Conservation (phyloP, 306 rosid genomes). For the Dalbergia cochinchinensis region DNA sequence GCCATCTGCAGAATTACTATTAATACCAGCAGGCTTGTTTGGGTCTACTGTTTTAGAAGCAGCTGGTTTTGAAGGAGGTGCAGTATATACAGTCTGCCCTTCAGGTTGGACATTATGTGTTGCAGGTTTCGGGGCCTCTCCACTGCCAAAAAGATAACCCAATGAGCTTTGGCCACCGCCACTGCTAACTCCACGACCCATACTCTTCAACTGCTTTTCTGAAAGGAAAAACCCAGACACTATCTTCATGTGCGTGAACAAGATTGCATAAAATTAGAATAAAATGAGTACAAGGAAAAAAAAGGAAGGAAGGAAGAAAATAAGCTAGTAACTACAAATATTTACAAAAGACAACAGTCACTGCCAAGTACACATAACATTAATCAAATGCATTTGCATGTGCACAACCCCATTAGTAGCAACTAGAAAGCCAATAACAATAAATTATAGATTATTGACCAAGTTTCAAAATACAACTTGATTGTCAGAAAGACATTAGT, state of each 20-base stretch:
- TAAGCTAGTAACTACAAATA: not conserved
- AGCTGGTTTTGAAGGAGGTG: slow-evolving; percentile 69
- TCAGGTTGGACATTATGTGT: slow-evolving; percentile 61
- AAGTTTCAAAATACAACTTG: slow-evolving; percentile 32
- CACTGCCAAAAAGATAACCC: slow-evolving; percentile 97
- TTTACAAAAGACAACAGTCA: slow-evolving; percentile 11
- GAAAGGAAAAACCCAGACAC: slow-evolving; percentile 41
- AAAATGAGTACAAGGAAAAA: slow-evolving; percentile 25
- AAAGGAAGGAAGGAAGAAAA: not conserved
- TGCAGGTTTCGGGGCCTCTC: slow-evolving; percentile 82
- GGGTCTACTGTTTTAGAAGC: slow-evolving; percentile 59
- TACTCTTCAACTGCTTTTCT: slow-evolving; percentile 54
- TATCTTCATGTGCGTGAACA: slow-evolving; percentile 39
- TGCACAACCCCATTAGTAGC: not conserved
- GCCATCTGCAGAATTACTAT: slow-evolving; percentile 89
- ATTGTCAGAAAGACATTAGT: not conserved
- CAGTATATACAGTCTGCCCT: slow-evolving; percentile 56
- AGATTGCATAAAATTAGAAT: slow-evolving; percentile 29
- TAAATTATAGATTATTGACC: slow-evolving; percentile 22
- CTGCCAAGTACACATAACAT: not conserved
- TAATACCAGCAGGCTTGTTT: slow-evolving; percentile 94
- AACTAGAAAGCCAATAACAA: not conserved
- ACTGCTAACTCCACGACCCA: slow-evolving; percentile 99
- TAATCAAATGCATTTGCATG: slow-evolving; percentile 14
- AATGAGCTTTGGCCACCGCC: slow-evolving; percentile 99